Evolutionary conservation across 257 asterid species (phyloP).

Genomic region (Jacaranda mimosifolia): DNA sequence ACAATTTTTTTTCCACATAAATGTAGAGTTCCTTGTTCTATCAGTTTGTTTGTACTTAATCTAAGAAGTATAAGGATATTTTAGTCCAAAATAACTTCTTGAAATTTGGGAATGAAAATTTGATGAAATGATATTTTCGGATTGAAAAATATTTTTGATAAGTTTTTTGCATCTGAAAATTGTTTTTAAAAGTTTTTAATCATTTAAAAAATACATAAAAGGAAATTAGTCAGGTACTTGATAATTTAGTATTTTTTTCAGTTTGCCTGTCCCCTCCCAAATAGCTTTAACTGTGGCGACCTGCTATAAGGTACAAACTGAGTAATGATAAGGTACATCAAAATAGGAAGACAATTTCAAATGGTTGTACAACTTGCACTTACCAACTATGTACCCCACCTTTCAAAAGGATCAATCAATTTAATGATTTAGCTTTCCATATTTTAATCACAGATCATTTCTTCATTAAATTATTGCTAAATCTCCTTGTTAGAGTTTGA

Average conservation of each 20-base stretch:
- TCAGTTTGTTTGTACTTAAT: too few species aligned
- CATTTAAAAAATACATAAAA: not conserved
- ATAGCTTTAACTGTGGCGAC: not conserved
- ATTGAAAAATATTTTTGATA: too few species aligned
- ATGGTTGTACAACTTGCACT: not conserved
- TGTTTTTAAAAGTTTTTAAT: too few species aligned
- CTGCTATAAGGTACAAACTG: not conserved
- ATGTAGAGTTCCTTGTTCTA: too few species aligned
- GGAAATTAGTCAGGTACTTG: not conserved
- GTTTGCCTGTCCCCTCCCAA: not conserved
- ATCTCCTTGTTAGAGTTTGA: too few species aligned
- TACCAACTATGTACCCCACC: not conserved
- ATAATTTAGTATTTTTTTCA: not conserved
- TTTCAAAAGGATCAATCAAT: not conserved
- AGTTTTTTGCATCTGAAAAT: too few species aligned
- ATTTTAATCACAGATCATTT: not conserved
- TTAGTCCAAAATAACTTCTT: too few species aligned
- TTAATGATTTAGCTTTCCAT: not conserved
- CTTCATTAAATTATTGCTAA: not conserved
- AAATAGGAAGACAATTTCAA: not conserved
- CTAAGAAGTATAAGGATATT: too few species aligned
- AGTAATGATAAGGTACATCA: not conserved
- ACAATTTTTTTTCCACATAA: too few species aligned
- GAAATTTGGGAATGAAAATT: too few species aligned
- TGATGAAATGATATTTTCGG: too few species aligned